A percentile compares a stretch with the other conserved stretches of the same genome.
Conservation (phyloP, 1,284 basidiomycete genomes). For the Rhodotorula sp. region DNA sequence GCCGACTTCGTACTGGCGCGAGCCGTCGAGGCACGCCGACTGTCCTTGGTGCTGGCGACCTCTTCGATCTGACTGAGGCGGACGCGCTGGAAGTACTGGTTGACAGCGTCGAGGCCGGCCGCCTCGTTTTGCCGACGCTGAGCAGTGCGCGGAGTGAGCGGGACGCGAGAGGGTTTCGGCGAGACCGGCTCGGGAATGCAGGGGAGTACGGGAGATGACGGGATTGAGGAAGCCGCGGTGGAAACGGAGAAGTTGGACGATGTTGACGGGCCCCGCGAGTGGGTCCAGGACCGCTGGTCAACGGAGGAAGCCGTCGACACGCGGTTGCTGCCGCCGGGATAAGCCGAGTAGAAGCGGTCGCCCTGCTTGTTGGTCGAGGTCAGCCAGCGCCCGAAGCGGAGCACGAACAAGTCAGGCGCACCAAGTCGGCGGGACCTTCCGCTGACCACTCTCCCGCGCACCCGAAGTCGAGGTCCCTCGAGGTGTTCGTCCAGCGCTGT, state of each 20-base stretch:
- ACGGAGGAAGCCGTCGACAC: slow-evolving; percentile 24
- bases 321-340: slow-evolving; percentile 20
- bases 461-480: slow-evolving; percentile 35
- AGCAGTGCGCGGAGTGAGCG: slow-evolving; percentile 28
- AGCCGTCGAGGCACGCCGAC: neutral
- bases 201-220: slow-evolving; percentile 22
- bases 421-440: slow-evolving; percentile 29
- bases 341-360: slow-evolving; percentile 20
- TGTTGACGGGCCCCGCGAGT: slow-evolving; percentile 34
- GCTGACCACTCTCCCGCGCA: slow-evolving; percentile 32
- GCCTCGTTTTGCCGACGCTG: slow-evolving; percentile 29
- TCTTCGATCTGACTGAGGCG: slow-evolving; percentile 36
- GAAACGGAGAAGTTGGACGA: slow-evolving; percentile 31
- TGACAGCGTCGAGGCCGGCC: slow-evolving; percentile 29
- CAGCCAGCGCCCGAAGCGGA: neutral
- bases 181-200: neutral
- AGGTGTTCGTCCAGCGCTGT: slow-evolving; percentile 5
- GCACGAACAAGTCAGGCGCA: slow-evolving; percentile 2
- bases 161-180: slow-evolving; percentile 7
- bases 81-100: slow-evolving; percentile 32
- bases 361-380: slow-evolving; percentile 1
- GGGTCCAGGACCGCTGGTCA: slow-evolving; percentile 12
- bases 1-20: neutral
- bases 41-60: neutral
- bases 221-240: slow-evolving; percentile 35